Conservation (phyloP, 805 yeast genomes). For the Nakazawaea molendinolei region DNA sequence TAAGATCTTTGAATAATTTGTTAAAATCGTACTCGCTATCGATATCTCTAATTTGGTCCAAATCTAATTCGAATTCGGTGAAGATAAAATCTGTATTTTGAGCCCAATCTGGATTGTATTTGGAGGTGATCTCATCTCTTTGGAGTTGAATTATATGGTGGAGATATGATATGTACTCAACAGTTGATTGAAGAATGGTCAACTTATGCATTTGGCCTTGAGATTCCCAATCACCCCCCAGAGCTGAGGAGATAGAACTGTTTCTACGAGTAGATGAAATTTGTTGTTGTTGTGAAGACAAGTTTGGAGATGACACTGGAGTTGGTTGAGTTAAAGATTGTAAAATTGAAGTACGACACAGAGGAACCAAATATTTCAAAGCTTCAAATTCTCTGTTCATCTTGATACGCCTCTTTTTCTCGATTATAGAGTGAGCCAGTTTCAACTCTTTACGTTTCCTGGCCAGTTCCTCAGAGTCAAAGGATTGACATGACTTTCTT, state of each 20-base stretch:
- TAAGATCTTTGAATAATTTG: conserved; percentile 23
- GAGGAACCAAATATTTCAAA: conserved; percentile 69
- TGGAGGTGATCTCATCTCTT: conserved; percentile 32
- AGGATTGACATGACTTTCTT: conserved; percentile 21
- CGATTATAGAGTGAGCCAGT: conserved; percentile 69
- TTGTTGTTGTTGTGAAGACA: neutral
- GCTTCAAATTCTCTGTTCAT: conserved; percentile 83
- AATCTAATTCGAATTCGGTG: conserved; percentile 48
- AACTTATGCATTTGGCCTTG: conserved; percentile 55
- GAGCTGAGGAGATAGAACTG: conserved; percentile 11
- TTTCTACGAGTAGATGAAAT: conserved; percentile 19
- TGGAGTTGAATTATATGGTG: conserved; percentile 52
- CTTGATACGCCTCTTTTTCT: conserved; percentile 69
- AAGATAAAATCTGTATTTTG: conserved; percentile 36
- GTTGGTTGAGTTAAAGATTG: conserved; percentile 17
- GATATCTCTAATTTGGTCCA: conserved; percentile 53
- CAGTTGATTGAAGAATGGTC: conserved; percentile 76
- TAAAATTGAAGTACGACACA: conserved; percentile 49
- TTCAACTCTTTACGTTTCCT: conserved; percentile 41
- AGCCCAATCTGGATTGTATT: conserved; percentile 22
- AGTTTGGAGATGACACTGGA: conserved; percentile 13
- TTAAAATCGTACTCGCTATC: conserved; percentile 50
- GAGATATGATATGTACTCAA: conserved; percentile 68
- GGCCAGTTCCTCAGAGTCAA: conserved; percentile 27
- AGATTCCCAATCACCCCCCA: neutral